Conservation (phyloP, 345 rosid genomes). For the Moricandia moricandioides region DNA sequence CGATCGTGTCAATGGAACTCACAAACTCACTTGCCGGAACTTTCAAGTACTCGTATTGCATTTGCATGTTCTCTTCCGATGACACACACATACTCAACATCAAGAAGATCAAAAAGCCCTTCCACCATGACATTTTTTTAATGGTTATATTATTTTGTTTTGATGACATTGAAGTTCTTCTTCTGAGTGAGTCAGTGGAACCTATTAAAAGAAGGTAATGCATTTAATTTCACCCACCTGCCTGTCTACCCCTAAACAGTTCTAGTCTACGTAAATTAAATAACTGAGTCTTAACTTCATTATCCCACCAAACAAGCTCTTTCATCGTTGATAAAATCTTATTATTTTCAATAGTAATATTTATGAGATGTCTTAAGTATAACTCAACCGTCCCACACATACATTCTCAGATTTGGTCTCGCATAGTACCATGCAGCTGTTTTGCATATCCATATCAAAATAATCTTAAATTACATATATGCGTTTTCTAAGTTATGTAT, state of each 20-base stretch:
- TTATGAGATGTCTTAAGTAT: slow-evolving; percentile 6
- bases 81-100: slow-evolving; percentile 23
- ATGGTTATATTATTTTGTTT: neutral
- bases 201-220: slow-evolving; percentile 21
- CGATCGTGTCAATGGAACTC: slow-evolving; percentile 39
- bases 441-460: neutral
- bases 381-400: slow-evolving; percentile 33
- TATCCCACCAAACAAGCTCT: slow-evolving; percentile 23
- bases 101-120: slow-evolving; percentile 27
- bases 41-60: slow-evolving; percentile 38
- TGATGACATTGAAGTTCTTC: slow-evolving; percentile 19
- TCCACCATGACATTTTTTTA: slow-evolving; percentile 23
- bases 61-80: slow-evolving; percentile 10
- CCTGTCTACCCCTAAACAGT: slow-evolving; percentile 31
- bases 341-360: neutral
- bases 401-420: slow-evolving; percentile 21
- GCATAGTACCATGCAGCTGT: slow-evolving; percentile 15
- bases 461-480: neutral
- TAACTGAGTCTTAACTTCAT: slow-evolving; percentile 26
- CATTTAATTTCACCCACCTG: slow-evolving; percentile 36
- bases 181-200: slow-evolving; percentile 27
- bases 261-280: slow-evolving; percentile 17
- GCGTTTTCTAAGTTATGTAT: neutral
- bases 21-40: slow-evolving; percentile 49
- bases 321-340: slow-evolving; percentile 17